Evolutionary conservation across 2,329 filamentous ascomycete species (phyloP), one percentile per base, ranked within the genome.

Genomic region (Trichophyton schoenleinii): DNA sequence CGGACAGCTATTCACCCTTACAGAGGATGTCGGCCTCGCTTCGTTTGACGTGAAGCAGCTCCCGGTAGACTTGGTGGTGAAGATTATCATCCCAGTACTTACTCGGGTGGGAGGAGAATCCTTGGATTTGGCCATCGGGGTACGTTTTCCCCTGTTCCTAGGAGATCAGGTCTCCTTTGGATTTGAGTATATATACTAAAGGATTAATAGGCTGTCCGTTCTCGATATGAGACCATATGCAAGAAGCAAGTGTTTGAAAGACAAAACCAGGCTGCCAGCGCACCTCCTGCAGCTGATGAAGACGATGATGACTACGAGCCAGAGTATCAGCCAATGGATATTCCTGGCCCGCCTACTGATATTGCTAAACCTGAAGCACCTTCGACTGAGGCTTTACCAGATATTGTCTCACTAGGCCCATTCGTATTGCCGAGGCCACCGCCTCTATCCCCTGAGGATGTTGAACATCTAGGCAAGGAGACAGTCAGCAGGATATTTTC

Each of bases 241-340:
- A 72, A 71, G 64, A 71, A 72, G 28, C 73, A 75, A 63, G 70
- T 69, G 20, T 66, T 63, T 49, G 64, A 66, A 42, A 46, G 62
- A 65, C 53, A 68, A 62, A 62, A 62, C 48, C 48, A 67, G 64
- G 49, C 67, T 67, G 66, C 72, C 63, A 61, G 67, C 65, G 66
- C 44, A 22, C 44, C n/a, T 7, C 18, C 72, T 66, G 67, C 65
- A 38, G 68, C 67, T 2, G 73, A 72, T 55, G 85, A 87, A 7
- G 91, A 95, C 48, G 91, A 96, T 20, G 90, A 95, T 66, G 89
- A 96, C 67, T 96, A 96, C 69, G 92, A 96, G 68, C 91, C 92
- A 0, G 88, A 95, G 69, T 91, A 90, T 67, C 84, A 87, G 63
- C 82, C 87, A 7, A 83, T 85, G 41, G 89, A 95, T 71, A 62